A percentile compares a stretch with the other conserved stretches of the same genome.
Evolutionary conservation across 345 rosid genomes (phyloP).

Genomic region (Clarkia xantiana): DNA sequence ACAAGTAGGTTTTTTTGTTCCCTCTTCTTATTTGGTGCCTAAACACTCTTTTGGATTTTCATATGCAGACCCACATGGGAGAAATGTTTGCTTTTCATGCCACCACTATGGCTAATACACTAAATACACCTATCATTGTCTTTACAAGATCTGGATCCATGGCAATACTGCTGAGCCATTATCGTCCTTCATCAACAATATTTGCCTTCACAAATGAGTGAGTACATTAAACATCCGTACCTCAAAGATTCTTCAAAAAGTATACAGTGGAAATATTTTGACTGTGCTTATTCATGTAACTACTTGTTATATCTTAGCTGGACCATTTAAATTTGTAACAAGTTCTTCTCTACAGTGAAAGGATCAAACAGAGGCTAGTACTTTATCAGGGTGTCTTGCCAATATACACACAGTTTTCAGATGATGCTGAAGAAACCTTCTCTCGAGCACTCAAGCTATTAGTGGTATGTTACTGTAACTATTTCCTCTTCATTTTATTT

Average conservation of each 20-base stretch:
- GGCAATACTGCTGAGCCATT: conserved; percentile 77
- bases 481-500: neutral
- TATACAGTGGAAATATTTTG: too few relatives aligned
- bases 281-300: too few relatives aligned
- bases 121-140: conserved; percentile 61
- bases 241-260: too few relatives aligned
- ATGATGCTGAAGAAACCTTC: conserved; percentile 85
- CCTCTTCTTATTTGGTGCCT: neutral
- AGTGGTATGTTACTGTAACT: conserved; percentile 27
- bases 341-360: conserved; percentile 34
- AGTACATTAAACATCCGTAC: conserved; percentile 15
- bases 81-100: conserved; percentile 97
- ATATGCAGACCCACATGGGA: conserved; percentile 82
- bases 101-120: conserved; percentile 85
- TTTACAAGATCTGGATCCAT: conserved; percentile 95
- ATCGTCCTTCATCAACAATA: conserved; percentile 68
- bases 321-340: neutral
- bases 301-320: too few relatives aligned
- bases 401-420: conserved; percentile 67
- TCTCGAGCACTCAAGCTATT: conserved; percentile 53
- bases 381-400: conserved; percentile 92
- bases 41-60: conserved; percentile 2
- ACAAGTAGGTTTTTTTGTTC: neutral
- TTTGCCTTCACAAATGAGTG: conserved; percentile 93
- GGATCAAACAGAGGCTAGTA: conserved; percentile 76